A percentile compares a stretch with the other conserved stretches of the same genome.
These are phyloP conservation scores for Psilocybe subaeruginosa DNA, from an alignment of 768 basidiomycete species.

Conservation along the genomic window DNA sequence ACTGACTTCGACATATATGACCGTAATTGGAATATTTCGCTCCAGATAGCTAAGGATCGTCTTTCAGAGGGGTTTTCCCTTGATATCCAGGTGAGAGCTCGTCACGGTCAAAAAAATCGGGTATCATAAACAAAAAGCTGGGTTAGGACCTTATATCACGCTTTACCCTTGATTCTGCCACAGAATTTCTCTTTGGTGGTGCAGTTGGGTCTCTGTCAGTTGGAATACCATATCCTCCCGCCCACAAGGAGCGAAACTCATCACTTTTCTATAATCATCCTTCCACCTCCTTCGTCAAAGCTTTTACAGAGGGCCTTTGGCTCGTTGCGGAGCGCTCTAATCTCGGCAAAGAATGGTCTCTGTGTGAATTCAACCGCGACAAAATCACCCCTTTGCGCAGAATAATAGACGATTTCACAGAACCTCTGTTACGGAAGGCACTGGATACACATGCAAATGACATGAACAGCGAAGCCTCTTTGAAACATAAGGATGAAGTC, in stretches of 20 bases:
- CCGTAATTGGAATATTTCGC: constrained; percentile 48
- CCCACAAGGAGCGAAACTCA: not conserved
- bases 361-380: constrained; percentile 18
- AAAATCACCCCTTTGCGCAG: constrained; percentile 4
- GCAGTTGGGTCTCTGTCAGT: constrained; percentile 5
- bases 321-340: not conserved
- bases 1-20: constrained; percentile 66
- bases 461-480: not conserved
- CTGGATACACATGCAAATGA: constrained; percentile 2
- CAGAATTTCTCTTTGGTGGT: constrained; percentile 6
- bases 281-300: constrained; percentile 14
- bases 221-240: constrained; percentile 1
- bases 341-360: not conserved
- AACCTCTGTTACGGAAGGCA: constrained; percentile 17
- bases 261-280: constrained; percentile 10
- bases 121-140: not conserved
- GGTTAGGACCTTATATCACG: constrained; percentile 4
- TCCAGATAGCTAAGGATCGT: constrained; percentile 46
- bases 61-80: constrained; percentile 49
- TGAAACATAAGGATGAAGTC: not conserved
- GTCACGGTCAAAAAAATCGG: not conserved
- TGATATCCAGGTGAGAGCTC: constrained; percentile 56
- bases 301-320: constrained; percentile 9
- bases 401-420: constrained; percentile 8
- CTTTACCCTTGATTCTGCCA: constrained; percentile 6